Percentiles rank a stretch among this genome's conserved stretches.
These are phyloP conservation scores for Nannochloropsis salina DNA, from an alignment of 108 stramenopile genomes.

Conservation along the genomic window DNA sequence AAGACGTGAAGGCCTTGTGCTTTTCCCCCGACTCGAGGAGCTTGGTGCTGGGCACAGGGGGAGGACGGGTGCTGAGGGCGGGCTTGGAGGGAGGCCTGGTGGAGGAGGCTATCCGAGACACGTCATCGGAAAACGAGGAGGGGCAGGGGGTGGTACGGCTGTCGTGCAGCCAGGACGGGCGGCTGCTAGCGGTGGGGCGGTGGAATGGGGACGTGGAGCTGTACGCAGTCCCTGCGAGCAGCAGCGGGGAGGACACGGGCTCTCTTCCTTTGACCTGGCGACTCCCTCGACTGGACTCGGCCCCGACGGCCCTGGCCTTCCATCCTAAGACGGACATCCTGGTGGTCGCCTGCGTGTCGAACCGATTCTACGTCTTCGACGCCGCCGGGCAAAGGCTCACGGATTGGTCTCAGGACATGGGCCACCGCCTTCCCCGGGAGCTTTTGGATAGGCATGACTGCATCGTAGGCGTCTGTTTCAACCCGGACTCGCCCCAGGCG, in stretches of 20 bases:
- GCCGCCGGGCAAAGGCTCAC: neutral
- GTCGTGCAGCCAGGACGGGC: neutral
- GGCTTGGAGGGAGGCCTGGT: neutral
- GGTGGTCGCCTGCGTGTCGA: neutral
- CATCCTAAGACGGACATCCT: neutral
- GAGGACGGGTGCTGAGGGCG: neutral
- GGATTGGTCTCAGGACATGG: neutral
- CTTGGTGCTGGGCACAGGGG: neutral
- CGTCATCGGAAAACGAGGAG: neutral
- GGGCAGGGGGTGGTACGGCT: neutral
- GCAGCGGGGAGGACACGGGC: neutral
- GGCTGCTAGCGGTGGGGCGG: neutral
- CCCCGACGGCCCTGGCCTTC: neutral
- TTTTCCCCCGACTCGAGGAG: neutral
- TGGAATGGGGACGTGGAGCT: slow-evolving; percentile 3
- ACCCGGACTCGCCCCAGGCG: neutral
- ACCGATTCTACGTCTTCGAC: slow-evolving; percentile 9
- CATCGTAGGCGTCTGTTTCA: neutral
- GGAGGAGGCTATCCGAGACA: neutral
- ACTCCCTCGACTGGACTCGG: neutral
- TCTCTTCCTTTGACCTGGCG: neutral
- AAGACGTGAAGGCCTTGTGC: neutral
- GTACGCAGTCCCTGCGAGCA: neutral
- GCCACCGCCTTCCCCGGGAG: neutral
- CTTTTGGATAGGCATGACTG: neutral